phyloP scores from a whole-genome alignment of 805 yeast species.

The Myxozyma vanderwaltii region DNA sequence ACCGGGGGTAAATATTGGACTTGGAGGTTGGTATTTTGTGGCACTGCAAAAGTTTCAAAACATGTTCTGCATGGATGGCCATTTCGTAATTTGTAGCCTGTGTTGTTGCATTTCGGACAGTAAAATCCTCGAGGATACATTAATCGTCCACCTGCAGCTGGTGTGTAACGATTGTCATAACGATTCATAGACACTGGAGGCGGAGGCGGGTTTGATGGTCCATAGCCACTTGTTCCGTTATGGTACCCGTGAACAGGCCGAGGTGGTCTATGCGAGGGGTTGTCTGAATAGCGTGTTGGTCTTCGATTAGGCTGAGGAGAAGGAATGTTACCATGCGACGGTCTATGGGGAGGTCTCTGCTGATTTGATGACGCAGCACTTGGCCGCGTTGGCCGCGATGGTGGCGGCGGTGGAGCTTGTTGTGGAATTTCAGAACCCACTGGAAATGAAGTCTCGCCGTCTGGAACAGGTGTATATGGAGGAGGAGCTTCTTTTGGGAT shows the following conservation, averaged over 20 bases:
- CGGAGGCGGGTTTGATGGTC: not conserved
- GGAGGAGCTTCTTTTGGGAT: conserved; percentile 10
- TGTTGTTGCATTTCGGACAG: conserved; percentile 73
- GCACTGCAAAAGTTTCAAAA: conserved; percentile 62
- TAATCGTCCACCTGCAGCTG: conserved; percentile 45
- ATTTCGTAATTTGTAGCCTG: conserved; percentile 63
- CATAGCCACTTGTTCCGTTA: conserved; percentile 7
- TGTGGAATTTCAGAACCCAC: not conserved
- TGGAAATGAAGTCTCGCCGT: conserved; percentile 11
- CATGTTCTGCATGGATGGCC: conserved; percentile 71
- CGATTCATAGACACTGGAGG: not conserved
- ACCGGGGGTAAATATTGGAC: conserved; percentile 34
- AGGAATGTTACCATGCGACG: not conserved
- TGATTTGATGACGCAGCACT: not conserved
- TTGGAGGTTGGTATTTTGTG: conserved; percentile 37
- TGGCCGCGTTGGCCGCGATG: conserved; percentile 3
- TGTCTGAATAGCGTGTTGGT: too few relatives aligned
- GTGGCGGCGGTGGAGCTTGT: not conserved
- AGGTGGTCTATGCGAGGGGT: not conserved
- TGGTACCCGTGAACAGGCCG: not conserved
- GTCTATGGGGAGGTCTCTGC: not conserved
- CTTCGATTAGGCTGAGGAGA: too few relatives aligned
- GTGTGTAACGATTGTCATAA: conserved; percentile 5
- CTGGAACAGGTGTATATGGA: conserved; percentile 9
- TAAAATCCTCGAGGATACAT: conserved; percentile 61